phyloP scores from a whole-genome alignment of 192 early-diverging fungal species.

The Umbelopsis sp. region DNA sequence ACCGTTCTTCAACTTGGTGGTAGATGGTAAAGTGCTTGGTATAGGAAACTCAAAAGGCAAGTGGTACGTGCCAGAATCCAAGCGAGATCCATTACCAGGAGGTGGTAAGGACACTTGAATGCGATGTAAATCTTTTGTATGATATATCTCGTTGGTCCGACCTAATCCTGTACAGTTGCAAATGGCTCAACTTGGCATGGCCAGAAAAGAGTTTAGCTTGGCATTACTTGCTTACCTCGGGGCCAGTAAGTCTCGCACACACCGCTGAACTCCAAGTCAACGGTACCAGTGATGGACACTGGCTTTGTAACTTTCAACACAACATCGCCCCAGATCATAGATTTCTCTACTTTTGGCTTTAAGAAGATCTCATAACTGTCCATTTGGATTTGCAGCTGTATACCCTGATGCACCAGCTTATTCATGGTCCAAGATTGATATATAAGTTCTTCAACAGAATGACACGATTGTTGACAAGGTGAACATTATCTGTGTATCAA shows the following conservation, averaged over 20 bases:
- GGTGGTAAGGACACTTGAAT: conserved; percentile 36
- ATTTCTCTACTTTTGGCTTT: conserved; percentile 18
- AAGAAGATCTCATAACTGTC: neutral
- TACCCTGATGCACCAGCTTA: neutral
- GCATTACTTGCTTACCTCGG: neutral
- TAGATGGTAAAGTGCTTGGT: conserved; percentile 28
- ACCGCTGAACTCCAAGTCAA: conserved; percentile 33
- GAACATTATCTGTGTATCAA: neutral
- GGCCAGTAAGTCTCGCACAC: conserved; percentile 16
- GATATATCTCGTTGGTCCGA: neutral
- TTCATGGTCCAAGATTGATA: neutral
- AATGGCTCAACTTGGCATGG: neutral
- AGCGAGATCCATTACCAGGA: conserved; percentile 22
- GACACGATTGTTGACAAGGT: neutral
- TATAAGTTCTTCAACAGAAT: neutral
- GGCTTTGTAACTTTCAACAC: conserved; percentile 26
- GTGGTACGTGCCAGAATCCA: conserved; percentile 29
- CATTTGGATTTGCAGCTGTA: conserved; percentile 2
- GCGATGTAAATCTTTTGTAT: conserved; percentile 20
- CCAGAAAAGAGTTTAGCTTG: no score
- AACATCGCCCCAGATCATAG: conserved; percentile 35
- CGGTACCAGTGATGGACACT: conserved; percentile 25
- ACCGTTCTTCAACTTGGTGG: conserved; percentile 19
- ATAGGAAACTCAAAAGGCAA: conserved; percentile 42
- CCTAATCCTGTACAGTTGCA: neutral